Evolutionary conservation across 1,284 basidiomycete genomes (phyloP).

Genomic region (Caloboletus firmus): DNA sequence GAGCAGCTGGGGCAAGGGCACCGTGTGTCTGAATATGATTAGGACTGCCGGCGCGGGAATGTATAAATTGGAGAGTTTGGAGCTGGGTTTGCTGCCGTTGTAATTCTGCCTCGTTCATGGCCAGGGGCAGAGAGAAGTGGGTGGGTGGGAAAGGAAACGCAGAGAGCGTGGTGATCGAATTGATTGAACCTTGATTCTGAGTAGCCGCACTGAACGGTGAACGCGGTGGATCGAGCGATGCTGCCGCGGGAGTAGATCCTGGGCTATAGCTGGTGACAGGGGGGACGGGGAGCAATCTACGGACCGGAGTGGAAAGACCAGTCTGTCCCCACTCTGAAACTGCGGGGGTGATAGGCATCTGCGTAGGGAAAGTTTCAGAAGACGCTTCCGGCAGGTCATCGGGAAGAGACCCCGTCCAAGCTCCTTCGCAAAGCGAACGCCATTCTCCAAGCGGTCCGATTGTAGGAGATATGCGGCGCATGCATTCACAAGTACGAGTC

Average conservation of each 20-base stretch:
- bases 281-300: conserved; percentile 26
- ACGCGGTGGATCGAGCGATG: conserved; percentile 36
- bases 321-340: conserved; percentile 36
- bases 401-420: conserved; percentile 62
- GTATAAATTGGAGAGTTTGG: conserved; percentile 18
- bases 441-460: conserved; percentile 71
- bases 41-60: conserved; percentile 23
- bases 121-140: conserved; percentile 63
- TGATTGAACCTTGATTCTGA: conserved; percentile 39
- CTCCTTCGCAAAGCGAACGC: conserved; percentile 70
- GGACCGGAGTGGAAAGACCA: conserved; percentile 17
- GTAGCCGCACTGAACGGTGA: conserved; percentile 40
- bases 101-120: conserved; percentile 30
- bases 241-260: conserved; percentile 5
- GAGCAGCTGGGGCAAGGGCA: conserved; percentile 29
- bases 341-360: neutral
- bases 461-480: conserved; percentile 61
- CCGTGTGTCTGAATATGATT: conserved; percentile 20
- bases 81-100: conserved; percentile 34
- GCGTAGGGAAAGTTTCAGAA: neutral
- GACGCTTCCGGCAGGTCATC: conserved; percentile 46
- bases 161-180: conserved; percentile 63
- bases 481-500: conserved; percentile 66
- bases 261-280: conserved; percentile 12
- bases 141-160: conserved; percentile 71